These are phyloP conservation scores for Macroventuria anomochaeta DNA, from an alignment of 2,329 filamentous ascomycete genomes.

Conservation along the genomic window DNA sequence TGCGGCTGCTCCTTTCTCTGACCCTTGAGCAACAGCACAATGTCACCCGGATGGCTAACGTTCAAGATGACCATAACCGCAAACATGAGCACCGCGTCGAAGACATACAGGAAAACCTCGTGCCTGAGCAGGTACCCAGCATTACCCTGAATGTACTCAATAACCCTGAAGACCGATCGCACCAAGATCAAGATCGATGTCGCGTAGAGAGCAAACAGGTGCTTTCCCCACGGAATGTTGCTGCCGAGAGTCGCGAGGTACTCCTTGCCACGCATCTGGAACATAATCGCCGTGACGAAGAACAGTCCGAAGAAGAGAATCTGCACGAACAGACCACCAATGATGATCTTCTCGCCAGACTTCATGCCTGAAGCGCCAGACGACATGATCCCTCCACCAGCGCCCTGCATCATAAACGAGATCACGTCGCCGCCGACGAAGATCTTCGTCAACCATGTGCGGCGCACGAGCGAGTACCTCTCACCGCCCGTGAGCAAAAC, in stretches of 20 bases:
- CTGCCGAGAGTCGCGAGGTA: slow-evolving; percentile 2
- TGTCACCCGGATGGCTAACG: slow-evolving; percentile 44
- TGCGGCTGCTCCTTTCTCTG: slow-evolving; percentile 2
- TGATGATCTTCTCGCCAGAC: slow-evolving; percentile 53
- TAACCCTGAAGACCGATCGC: slow-evolving; percentile 56
- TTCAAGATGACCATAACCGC: slow-evolving; percentile 51
- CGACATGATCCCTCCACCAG: slow-evolving; percentile 49
- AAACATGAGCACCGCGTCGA: slow-evolving; percentile 56
- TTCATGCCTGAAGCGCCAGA: slow-evolving; percentile 34
- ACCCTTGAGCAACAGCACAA: slow-evolving; percentile 15
- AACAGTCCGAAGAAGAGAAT: slow-evolving; percentile 58
- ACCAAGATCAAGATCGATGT: slow-evolving; percentile 57
- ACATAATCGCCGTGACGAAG: slow-evolving; percentile 35
- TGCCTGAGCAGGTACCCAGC: slow-evolving; percentile 52
- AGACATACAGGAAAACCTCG: slow-evolving; percentile 55
- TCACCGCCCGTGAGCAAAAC: slow-evolving; percentile 51
- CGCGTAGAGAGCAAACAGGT: slow-evolving; percentile 54
- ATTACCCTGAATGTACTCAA: slow-evolving; percentile 57
- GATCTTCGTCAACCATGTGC: slow-evolving; percentile 53
- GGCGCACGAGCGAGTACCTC: slow-evolving; percentile 47
- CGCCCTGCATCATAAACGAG: slow-evolving; percentile 52
- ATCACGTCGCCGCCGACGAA: slow-evolving; percentile 56
- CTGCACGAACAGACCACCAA: slow-evolving; percentile 57
- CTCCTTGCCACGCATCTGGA: slow-evolving; percentile 17
- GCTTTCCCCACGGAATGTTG: slow-evolving; percentile 37